These are phyloP conservation scores for Limonomyces culmigenus DNA, from an alignment of 1,284 basidiomycete genomes.

Conservation along the genomic window DNA sequence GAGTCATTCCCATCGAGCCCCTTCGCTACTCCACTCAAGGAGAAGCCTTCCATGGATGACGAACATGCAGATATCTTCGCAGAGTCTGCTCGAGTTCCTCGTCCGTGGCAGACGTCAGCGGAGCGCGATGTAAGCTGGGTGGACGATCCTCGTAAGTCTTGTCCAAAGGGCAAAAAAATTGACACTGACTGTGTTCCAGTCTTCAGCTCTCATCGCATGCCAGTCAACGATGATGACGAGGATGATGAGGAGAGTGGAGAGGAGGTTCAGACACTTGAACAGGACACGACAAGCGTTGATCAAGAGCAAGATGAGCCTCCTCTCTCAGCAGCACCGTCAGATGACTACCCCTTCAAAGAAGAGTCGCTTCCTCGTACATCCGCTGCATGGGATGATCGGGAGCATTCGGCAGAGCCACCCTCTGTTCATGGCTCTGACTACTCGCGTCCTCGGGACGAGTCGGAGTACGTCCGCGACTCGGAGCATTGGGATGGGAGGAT, in stretches of 20 bases:
- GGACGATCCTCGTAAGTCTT: slow-evolving; percentile 1
- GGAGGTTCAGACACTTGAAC: slow-evolving; percentile 13
- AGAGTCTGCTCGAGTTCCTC: slow-evolving; percentile 19
- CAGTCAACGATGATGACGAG: slow-evolving; percentile 35
- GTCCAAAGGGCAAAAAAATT: slow-evolving; percentile 12
- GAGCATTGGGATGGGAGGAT: no score
- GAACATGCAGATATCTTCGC: slow-evolving; percentile 42
- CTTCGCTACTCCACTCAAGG: slow-evolving; percentile 52
- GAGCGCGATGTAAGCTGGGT: slow-evolving; percentile 2
- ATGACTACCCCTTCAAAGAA: no score
- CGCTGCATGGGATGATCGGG: no score
- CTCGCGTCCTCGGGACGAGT: no score
- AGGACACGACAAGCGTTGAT: no score
- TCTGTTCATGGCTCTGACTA: no score
- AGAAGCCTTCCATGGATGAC: slow-evolving; percentile 35
- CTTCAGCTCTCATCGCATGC: slow-evolving; percentile 34
- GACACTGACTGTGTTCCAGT: slow-evolving; percentile 4
- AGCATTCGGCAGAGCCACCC: no score
- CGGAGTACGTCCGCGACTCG: no score
- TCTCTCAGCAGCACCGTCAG: no score
- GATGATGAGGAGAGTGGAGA: slow-evolving; percentile 23
- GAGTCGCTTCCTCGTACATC: no score
- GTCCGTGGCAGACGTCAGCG: background rate
- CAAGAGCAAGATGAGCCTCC: no score
- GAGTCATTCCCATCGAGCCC: slow-evolving; percentile 52